phyloP scores from a whole-genome alignment of 1,139 yeast species.

The Suhomyces bribrorum region DNA sequence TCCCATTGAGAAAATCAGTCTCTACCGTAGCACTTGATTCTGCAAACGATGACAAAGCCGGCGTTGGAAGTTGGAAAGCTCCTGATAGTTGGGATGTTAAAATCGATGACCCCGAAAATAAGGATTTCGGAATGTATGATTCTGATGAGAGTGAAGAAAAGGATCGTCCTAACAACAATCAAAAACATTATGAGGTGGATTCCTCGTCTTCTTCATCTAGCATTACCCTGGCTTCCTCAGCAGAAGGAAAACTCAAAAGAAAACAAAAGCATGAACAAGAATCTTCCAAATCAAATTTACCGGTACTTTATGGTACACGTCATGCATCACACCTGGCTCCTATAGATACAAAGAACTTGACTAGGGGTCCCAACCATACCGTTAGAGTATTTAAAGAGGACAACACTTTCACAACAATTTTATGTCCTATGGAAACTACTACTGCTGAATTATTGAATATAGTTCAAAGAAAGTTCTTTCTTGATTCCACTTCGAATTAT shows the following conservation, averaged over 20 bases:
- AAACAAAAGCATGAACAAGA: slow-evolving; percentile 4
- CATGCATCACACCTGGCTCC: slow-evolving; percentile 28
- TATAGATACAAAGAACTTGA: slow-evolving; percentile 14
- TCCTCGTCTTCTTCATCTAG: slow-evolving; percentile 10
- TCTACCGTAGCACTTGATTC: slow-evolving; percentile 8
- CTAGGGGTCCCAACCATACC: slow-evolving; percentile 48
- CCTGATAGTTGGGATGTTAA: slow-evolving; percentile 84
- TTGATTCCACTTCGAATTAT: slow-evolving; percentile 68
- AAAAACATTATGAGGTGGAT: slow-evolving; percentile 12
- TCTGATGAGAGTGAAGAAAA: slow-evolving; percentile 22
- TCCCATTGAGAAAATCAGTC: slow-evolving; percentile 10
- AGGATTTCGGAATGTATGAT: slow-evolving; percentile 16
- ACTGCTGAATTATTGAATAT: slow-evolving; percentile 71
- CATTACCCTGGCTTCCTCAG: slow-evolving; percentile 9
- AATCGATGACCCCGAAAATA: slow-evolving; percentile 23
- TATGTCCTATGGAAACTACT: slow-evolving; percentile 74
- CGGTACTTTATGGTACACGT: slow-evolving; percentile 41
- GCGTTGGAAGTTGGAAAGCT: slow-evolving; percentile 54
- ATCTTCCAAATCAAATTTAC: slow-evolving; percentile 20
- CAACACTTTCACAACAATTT: slow-evolving; percentile 78
- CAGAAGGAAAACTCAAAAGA: slow-evolving; percentile 5
- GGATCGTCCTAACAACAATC: slow-evolving; percentile 14
- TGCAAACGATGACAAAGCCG: slow-evolving; percentile 4
- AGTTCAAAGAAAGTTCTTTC: slow-evolving; percentile 74
- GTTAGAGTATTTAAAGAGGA: slow-evolving; percentile 77